Evolutionary conservation across 768 basidiomycete genomes (phyloP).

Genomic region (Aureoboletus auriporus): DNA sequence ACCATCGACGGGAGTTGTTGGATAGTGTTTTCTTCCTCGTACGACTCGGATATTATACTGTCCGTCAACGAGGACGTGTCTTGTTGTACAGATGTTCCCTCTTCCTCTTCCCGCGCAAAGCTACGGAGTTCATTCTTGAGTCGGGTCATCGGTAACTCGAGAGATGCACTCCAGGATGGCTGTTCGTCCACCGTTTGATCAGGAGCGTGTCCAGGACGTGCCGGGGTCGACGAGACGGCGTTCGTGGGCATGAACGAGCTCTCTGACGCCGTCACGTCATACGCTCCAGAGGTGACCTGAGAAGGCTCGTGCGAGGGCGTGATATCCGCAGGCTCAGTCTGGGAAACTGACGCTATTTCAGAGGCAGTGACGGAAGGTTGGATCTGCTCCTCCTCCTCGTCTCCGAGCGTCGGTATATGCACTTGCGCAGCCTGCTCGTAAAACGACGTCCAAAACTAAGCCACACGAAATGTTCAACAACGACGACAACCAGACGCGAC

Average conservation of each 20-base stretch:
- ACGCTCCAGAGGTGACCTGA: conserved; percentile 10
- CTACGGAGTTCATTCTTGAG: conserved; percentile 60
- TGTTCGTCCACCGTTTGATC: conserved; percentile 43
- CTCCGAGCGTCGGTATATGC: conserved; percentile 70
- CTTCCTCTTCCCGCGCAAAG: conserved; percentile 40
- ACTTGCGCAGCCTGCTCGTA: conserved; percentile 93
- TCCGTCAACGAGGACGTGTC: conserved; percentile 19
- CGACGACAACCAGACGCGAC: conserved; percentile 16
- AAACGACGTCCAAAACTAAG: conserved; percentile 96
- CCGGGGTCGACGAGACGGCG: conserved; percentile 78
- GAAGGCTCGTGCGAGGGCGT: conserved; percentile 13
- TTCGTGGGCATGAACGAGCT: conserved; percentile 72
- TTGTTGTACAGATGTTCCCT: conserved; percentile 25
- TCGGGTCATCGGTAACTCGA: conserved; percentile 71
- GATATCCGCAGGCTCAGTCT: conserved; percentile 5
- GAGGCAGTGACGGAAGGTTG: conserved; percentile 23
- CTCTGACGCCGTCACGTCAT: conserved; percentile 51
- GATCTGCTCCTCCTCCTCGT: conserved; percentile 52
- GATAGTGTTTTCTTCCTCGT: conserved; percentile 27
- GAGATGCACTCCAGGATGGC: conserved; percentile 67
- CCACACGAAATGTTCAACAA: not conserved
- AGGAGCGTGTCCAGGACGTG: conserved; percentile 32
- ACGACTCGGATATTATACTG: conserved; percentile 20
- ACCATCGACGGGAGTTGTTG: conserved; percentile 26
- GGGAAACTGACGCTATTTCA: conserved; percentile 13